These are phyloP conservation scores for Didymella keratinophila DNA, from an alignment of 2,329 filamentous ascomycete species.

Conservation along the genomic window DNA sequence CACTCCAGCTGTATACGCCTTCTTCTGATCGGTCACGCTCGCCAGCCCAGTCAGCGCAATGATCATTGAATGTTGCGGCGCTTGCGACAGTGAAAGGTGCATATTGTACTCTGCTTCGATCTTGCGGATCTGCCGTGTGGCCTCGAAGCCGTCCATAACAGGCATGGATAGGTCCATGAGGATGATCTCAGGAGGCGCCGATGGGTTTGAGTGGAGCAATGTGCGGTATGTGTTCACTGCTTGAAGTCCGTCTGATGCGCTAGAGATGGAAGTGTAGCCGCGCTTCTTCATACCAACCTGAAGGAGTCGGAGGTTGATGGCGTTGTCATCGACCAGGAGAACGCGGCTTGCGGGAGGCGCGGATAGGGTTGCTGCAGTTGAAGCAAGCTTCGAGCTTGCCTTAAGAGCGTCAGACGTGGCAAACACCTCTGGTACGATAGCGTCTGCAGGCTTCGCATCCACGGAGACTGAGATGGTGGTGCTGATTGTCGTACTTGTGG, in stretches of 20 bases:
- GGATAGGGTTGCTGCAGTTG: not conserved
- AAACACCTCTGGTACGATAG: not conserved
- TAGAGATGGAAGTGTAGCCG: constrained; percentile 23
- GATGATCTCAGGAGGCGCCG: constrained; percentile 20
- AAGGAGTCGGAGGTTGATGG: constrained; percentile 45
- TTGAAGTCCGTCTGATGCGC: constrained; percentile 36
- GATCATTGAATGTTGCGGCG: constrained; percentile 6
- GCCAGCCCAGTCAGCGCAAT: constrained; percentile 37
- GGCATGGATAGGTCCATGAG: constrained; percentile 42
- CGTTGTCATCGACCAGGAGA: constrained; percentile 49
- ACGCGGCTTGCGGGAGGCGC: constrained; percentile 18
- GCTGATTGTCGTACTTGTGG: not conserved
- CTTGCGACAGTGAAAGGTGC: not conserved
- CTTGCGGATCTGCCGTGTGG: constrained; percentile 37
- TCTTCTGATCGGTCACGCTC: constrained; percentile 23
- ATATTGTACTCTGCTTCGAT: constrained; percentile 23
- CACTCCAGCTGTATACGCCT: constrained; percentile 30
- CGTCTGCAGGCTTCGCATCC: not conserved
- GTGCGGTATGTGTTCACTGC: constrained; percentile 33
- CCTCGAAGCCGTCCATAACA: constrained; percentile 40
- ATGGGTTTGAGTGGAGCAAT: constrained; percentile 9
- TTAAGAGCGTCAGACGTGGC: not conserved
- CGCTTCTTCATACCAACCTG: constrained; percentile 36
- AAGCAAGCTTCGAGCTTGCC: not conserved
- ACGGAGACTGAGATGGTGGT: not conserved